Base-by-base conservation (phyloP, 2,329 filamentous ascomycete genomes). In the Aphanocladium album region DNA sequence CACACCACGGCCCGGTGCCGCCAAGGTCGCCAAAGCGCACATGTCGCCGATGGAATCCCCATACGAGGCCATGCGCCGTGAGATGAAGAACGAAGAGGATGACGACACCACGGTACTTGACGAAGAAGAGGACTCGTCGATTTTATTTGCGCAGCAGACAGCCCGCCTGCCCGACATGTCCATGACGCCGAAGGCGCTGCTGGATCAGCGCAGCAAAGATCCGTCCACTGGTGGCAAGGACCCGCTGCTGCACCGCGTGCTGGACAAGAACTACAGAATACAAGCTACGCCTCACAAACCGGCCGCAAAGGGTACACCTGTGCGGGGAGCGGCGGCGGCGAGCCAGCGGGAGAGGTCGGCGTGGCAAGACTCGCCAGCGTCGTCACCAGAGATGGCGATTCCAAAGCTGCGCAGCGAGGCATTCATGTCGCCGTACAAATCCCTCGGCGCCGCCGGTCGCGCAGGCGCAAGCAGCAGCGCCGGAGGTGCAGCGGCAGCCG, bases 261-360 rank as follows among this genome's bases (percentile, higher is more conserved):
- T 96, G 5, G 93, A 98, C 79, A 97, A 96, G 76, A 97, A 90
- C 61, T 99, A 96, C 77, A 90, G 93, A 35, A 82, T 99, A 25
- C 91, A 96, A 74, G 91, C 93, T 6, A 99, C 95, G 11, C 95
- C 95, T 0, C 87, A 95, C 66, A 88, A 86, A 68, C 70, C 72
- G 3, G 66, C 74, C 3, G 68, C 73, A 35, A 77, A 76, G 39
- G 72, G 79, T 47, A 81, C 79, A 8, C 80, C 80, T 1, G 70
- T 80, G 57, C 80, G 79, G 62, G 71, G 70, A 9, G 73, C 73
- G 62, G 72, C 73, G 6, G 17, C 37, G 11, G 33, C 46, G 2
- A 27, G 55, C 41, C 43, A 49, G 41, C 54, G 54, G 57, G 69
- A 71, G 47, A 68, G 70, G 8, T 70, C 74, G 2, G 69, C 76